A percentile compares a stretch with the other conserved stretches of the same genome.
phyloP scores from a whole-genome alignment of 306 rosid species.

The Biancaea sappan region DNA sequence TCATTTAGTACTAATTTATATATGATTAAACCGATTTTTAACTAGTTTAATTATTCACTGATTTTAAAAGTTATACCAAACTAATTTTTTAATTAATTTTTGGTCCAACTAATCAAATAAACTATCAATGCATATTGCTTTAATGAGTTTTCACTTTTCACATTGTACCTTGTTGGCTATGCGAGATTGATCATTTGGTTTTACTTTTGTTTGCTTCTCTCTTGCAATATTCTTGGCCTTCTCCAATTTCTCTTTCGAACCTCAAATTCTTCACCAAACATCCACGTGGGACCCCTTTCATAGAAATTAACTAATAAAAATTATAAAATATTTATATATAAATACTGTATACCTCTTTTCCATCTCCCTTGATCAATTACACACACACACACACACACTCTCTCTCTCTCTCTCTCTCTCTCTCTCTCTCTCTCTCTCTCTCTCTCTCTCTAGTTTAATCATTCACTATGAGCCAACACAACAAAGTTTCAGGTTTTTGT shows the following conservation, averaged over 20 bases:
- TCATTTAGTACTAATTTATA: no score
- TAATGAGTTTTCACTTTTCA: no score
- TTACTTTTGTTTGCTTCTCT: neutral
- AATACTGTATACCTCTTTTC: no score
- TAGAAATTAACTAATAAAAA: neutral
- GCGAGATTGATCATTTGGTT: neutral
- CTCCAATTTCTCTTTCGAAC: neutral
- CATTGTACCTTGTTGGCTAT: neutral
- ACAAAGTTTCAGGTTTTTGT: neutral
- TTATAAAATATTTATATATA: neutral
- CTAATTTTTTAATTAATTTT: no score
- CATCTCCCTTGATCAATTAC: no score
- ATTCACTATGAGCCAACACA: neutral
- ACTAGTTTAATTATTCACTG: no score
- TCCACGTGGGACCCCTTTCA: neutral
- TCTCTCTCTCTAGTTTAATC: neutral
- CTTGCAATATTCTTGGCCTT: neutral
- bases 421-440: neutral
- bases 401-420: no score
- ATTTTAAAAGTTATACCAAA: no score
- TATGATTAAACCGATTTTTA: no score
- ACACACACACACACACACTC: no score
- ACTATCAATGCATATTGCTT: no score
- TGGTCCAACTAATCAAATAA: no score
- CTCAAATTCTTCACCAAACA: neutral